phyloP scores from a whole-genome alignment of 495 filamentous ascomycete genomes.

The Cladorrhinum samala region DNA sequence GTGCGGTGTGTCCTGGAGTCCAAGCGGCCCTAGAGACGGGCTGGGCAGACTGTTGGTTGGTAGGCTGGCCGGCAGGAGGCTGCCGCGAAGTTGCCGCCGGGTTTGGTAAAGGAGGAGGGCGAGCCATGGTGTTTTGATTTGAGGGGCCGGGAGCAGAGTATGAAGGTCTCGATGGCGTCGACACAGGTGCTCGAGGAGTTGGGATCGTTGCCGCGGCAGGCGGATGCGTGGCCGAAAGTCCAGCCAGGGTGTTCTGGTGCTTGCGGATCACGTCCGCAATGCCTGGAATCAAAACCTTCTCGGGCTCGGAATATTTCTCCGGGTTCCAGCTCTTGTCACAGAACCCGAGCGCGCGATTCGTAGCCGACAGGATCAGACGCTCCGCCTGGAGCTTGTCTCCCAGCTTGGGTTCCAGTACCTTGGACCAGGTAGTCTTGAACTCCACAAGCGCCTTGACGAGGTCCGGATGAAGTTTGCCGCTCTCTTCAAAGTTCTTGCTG shows the following conservation, averaged over 20 bases:
- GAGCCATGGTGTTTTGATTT: too few relatives aligned
- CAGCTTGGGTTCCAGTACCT: conserved; percentile 21
- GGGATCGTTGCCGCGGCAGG: too few relatives aligned
- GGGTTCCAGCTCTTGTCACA: conserved; percentile 22
- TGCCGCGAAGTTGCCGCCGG: too few relatives aligned
- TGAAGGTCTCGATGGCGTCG: too few relatives aligned
- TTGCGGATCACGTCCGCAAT: conserved; percentile 17
- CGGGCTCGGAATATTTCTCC: conserved; percentile 23
- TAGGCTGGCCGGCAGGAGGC: too few relatives aligned
- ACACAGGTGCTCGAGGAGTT: too few relatives aligned
- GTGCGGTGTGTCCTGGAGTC: too few relatives aligned
- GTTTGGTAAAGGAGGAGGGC: too few relatives aligned
- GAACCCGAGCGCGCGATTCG: conserved; percentile 34
- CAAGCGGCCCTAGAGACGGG: too few relatives aligned
- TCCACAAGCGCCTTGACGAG: conserved; percentile 19
- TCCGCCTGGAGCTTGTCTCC: conserved; percentile 21
- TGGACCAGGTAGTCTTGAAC: conserved; percentile 25
- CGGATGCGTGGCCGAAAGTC: too few relatives aligned
- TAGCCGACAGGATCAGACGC: conserved; percentile 29
- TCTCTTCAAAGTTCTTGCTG: conserved; percentile 12
- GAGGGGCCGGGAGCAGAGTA: too few relatives aligned
- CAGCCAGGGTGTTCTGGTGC: conserved; percentile 17
- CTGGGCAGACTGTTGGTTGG: too few relatives aligned
- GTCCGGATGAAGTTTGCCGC: conserved; percentile 20
- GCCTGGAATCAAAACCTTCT: conserved; percentile 23